Base-by-base conservation (phyloP, 1,284 basidiomycete species). In the Tausonia pullulans region DNA sequence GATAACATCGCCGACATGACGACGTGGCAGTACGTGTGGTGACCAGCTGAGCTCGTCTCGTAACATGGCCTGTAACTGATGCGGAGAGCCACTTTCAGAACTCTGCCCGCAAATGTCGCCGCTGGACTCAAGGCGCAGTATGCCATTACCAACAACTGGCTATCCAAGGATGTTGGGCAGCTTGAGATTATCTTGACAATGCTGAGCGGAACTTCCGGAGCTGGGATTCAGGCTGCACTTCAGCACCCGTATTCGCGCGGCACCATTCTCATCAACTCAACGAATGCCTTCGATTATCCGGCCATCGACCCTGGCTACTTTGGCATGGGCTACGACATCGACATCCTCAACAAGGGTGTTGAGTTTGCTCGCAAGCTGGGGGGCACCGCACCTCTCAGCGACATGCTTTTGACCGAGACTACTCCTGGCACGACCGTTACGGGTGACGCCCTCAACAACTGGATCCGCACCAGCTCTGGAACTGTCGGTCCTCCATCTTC, bases 1-100 rank as follows among this genome's bases (percentile, higher is more conserved):
- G 82, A 84, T 70, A 83, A 86, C 69, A 84, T 90, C n/a, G 80
- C 83, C 58, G 86, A 90, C 72, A 87, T 91, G 68, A 70, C 71
- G 67, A 69, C 70, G 39, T 68, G 66, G 8, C 71, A 71, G 68
- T 65, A 71, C 49, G 27, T 27, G 27, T 27, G 27, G 27, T 27
- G 27, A 27, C 27, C 27, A 27, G 27, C 27, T 27, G 27, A 27
- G 27, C 27, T 27, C 27, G 27, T 27, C 27, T 27, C 27, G 27
- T 27, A 27, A 27, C 27, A 27, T 27, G 27, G 27, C 27, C 27
- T 10, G n/a, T 7, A 9, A 58, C 14, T 58, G 9, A 69, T 66
- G 27, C 27, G 27, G 27, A 27, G 27, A 27, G 27, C 27, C 27
- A 27, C 27, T 27, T 27, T 27, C 27, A 27, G 27, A 27, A 53